Conservation (phyloP, 352 stramenopile species). For the Phytophthora sp. region DNA sequence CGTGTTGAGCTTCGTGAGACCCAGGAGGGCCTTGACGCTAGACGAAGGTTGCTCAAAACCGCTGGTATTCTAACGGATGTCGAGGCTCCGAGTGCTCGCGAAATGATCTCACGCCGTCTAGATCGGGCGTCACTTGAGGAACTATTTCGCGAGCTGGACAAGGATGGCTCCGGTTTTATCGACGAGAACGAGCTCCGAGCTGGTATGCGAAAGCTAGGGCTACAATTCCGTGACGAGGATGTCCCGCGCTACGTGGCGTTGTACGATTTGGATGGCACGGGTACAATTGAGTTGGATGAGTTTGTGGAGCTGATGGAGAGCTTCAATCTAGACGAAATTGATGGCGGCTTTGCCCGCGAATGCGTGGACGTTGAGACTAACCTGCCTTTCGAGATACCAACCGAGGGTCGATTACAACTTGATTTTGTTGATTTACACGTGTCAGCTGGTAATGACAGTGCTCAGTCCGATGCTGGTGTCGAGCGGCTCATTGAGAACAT, state of each 20-base stretch:
- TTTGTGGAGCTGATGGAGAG: conserved; percentile 82
- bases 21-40: conserved; percentile 41
- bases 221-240: conserved; percentile 68
- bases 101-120: conserved; percentile 36
- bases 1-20: conserved; percentile 67
- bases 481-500: conserved; percentile 84
- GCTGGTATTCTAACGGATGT: conserved; percentile 65
- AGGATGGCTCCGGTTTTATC: conserved; percentile 71
- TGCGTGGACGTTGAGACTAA: conserved; percentile 74
- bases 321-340: conserved; percentile 56
- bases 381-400: conserved; percentile 63
- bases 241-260: conserved; percentile 66
- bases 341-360: conserved; percentile 48
- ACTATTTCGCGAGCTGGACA: conserved; percentile 73
- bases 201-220: conserved; percentile 57
- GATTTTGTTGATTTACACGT: conserved; percentile 85
- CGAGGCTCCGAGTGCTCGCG: conserved; percentile 17
- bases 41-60: conserved; percentile 66
- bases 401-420: conserved; percentile 58
- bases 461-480: conserved; percentile 69
- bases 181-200: conserved; percentile 59
- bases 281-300: conserved; percentile 79
- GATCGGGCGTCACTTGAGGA: conserved; percentile 54
- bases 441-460: conserved; percentile 65
- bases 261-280: conserved; percentile 77